phyloP scores from a whole-genome alignment of 331 rosid species.

The Rhamnella rubrinervis region DNA sequence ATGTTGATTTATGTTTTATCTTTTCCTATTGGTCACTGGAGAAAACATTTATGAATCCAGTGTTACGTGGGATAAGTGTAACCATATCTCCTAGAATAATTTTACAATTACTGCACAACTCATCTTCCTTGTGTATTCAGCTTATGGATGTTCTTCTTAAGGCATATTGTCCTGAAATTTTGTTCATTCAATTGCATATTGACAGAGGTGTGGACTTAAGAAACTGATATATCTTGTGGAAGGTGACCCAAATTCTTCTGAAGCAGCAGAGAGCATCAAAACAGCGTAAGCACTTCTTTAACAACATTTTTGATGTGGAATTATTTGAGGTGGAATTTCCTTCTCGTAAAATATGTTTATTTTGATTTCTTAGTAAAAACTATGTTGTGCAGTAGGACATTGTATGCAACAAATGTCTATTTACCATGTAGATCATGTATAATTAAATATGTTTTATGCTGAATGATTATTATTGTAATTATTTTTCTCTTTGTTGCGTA shows the following conservation, averaged over 20 bases:
- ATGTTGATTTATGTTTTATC: no score
- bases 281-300: conserved; percentile 66
- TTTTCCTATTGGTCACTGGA: no score
- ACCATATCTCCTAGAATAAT: no score
- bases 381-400: no score
- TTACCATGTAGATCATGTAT: no score
- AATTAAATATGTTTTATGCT: neutral
- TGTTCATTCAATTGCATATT: conserved; percentile 29
- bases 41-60: no score
- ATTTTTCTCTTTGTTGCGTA: neutral
- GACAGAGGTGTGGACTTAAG: conserved; percentile 88
- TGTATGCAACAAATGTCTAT: no score
- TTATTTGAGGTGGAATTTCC: neutral
- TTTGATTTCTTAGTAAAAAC: neutral
- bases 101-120: no score
- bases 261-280: conserved; percentile 94
- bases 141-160: no score
- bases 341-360: neutral
- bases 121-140: no score
- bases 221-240: conserved; percentile 94
- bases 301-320: neutral
- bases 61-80: neutral
- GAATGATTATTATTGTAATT: neutral
- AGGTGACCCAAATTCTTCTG: conserved; percentile 94
- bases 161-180: conserved; percentile 7